A percentile compares a stretch with the other conserved stretches of the same genome.
These are phyloP conservation scores for Onygenales sp. DNA, from an alignment of 2,329 filamentous ascomycete species.

Conservation along the genomic window DNA sequence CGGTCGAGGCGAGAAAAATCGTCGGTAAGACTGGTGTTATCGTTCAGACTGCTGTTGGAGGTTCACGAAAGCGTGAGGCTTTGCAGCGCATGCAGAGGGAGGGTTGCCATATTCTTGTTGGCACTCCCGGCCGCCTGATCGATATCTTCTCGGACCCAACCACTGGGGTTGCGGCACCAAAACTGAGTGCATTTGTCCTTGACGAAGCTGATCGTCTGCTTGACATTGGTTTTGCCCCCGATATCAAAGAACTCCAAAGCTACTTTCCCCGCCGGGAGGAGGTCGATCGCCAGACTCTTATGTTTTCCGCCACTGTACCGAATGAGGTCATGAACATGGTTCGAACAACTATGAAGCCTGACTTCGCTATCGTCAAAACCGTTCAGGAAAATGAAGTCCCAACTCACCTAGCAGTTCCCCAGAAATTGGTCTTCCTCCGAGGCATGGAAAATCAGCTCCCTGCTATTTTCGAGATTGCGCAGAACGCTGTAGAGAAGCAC, in stretches of 20 bases:
- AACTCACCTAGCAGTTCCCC: slow-evolving; percentile 77
- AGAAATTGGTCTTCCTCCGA: slow-evolving; percentile 58
- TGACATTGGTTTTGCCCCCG: slow-evolving; percentile 58
- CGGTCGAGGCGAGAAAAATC: slow-evolving; percentile 63
- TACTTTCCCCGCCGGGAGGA: slow-evolving; percentile 53
- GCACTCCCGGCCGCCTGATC: slow-evolving; percentile 77
- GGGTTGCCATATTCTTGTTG: slow-evolving; percentile 83
- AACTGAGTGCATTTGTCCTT: slow-evolving; percentile 50
- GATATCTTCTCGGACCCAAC: slow-evolving; percentile 64
- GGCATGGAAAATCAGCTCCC: slow-evolving; percentile 71
- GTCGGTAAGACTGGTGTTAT: slow-evolving; percentile 55
- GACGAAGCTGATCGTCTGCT: slow-evolving; percentile 61
- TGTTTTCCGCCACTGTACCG: slow-evolving; percentile 92
- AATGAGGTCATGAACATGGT: slow-evolving; percentile 73
- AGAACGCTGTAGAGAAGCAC: slow-evolving; percentile 46
- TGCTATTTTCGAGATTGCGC: slow-evolving; percentile 64
- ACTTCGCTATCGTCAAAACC: slow-evolving; percentile 88
- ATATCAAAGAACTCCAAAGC: slow-evolving; percentile 52
- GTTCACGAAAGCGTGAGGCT: slow-evolving; percentile 65
- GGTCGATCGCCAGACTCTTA: slow-evolving; percentile 74
- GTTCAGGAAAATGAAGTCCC: slow-evolving; percentile 70
- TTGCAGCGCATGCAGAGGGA: slow-evolving; percentile 57
- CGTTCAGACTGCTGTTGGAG: slow-evolving; percentile 77
- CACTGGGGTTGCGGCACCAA: slow-evolving; percentile 55
- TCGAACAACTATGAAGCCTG: slow-evolving; percentile 63